Evolutionary conservation across 2,329 filamentous ascomycete genomes (phyloP).

Genomic region (Zymoseptoria ardabiliae): DNA sequence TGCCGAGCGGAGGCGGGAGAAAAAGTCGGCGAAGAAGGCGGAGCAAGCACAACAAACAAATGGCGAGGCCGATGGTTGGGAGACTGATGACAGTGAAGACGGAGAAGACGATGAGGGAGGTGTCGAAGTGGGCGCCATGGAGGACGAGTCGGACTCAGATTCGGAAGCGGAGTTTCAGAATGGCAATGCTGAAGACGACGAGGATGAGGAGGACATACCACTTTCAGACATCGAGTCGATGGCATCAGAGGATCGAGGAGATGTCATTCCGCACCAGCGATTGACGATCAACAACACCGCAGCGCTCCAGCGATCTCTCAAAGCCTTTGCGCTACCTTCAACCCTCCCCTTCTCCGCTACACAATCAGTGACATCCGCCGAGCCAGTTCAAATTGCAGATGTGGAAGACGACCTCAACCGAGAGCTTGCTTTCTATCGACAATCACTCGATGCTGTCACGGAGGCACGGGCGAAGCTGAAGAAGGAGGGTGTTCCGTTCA

Average conservation of each 20-base stretch:
- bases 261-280: constrained; percentile 81
- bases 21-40: constrained; percentile 25
- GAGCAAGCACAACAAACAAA: constrained; percentile 24
- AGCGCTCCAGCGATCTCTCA: constrained; percentile 71
- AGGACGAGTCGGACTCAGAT: constrained; percentile 33
- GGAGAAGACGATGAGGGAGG: constrained; percentile 31
- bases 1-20: constrained; percentile 11
- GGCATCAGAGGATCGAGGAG: constrained; percentile 73
- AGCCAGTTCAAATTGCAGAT: constrained; percentile 67
- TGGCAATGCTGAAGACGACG: constrained; percentile 45
- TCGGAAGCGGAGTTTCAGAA: constrained; percentile 27
- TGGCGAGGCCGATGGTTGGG: constrained; percentile 25
- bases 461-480: constrained; percentile 66
- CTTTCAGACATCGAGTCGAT: constrained; percentile 78
- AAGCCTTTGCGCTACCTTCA: constrained; percentile 66
- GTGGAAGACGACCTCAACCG: constrained; percentile 86
- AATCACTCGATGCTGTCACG: constrained; percentile 72
- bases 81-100: constrained; percentile 25
- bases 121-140: constrained; percentile 27
- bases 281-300: constrained; percentile 96
- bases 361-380: constrained; percentile 64
- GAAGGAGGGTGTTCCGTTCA: constrained; percentile 77
- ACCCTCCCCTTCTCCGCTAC: constrained; percentile 74
- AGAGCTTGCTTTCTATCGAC: constrained; percentile 87
- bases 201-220: constrained; percentile 80